A percentile compares a stretch with the other conserved stretches of the same genome.
phyloP scores from a whole-genome alignment of 1,284 basidiomycete species.

The Trichosporon sp. region DNA sequence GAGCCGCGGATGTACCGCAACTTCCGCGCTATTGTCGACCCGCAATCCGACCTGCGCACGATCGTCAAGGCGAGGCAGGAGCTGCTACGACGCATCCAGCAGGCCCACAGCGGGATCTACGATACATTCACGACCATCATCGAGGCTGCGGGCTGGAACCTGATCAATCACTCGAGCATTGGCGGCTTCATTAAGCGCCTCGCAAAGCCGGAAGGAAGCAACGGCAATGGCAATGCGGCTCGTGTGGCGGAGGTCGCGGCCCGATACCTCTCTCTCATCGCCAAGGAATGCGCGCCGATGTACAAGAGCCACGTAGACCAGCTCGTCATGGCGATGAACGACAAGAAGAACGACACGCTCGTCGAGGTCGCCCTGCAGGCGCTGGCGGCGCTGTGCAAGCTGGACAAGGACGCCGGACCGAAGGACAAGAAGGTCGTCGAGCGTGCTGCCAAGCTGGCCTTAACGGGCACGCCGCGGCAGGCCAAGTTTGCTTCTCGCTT shows the following conservation, averaged over 20 bases:
- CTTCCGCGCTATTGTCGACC: conserved; percentile 71
- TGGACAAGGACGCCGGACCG: conserved; percentile 56
- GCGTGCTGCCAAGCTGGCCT: conserved; percentile 58
- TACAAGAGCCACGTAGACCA: conserved; percentile 69
- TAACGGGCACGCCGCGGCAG: conserved; percentile 60
- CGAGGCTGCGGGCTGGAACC: conserved; percentile 63
- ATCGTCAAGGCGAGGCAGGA: conserved; percentile 77
- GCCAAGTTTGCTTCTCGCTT: conserved; percentile 85
- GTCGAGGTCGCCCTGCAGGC: conserved; percentile 70
- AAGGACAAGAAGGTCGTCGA: conserved; percentile 65
- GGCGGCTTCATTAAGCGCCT: conserved; percentile 65
- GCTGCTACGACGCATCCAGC: conserved; percentile 67
- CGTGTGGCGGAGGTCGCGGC: conserved; percentile 22
- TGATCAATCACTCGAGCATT: conserved; percentile 79
- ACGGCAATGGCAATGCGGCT: too few relatives aligned
- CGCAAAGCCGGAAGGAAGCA: conserved; percentile 38
- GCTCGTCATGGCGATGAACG: conserved; percentile 63
- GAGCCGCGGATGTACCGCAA: conserved; percentile 80
- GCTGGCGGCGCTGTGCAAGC: conserved; percentile 61
- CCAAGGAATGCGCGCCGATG: conserved; percentile 70
- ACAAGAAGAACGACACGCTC: conserved; percentile 57
- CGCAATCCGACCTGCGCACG: conserved; percentile 72
- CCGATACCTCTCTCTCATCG: conserved; percentile 54
- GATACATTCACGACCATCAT: conserved; percentile 69
- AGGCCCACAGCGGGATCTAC: conserved; percentile 58